A percentile compares a stretch with the other conserved stretches of the same genome.
Conservation (phyloP, 352 stramenopile species). For the Phytophthora nicotianae region DNA sequence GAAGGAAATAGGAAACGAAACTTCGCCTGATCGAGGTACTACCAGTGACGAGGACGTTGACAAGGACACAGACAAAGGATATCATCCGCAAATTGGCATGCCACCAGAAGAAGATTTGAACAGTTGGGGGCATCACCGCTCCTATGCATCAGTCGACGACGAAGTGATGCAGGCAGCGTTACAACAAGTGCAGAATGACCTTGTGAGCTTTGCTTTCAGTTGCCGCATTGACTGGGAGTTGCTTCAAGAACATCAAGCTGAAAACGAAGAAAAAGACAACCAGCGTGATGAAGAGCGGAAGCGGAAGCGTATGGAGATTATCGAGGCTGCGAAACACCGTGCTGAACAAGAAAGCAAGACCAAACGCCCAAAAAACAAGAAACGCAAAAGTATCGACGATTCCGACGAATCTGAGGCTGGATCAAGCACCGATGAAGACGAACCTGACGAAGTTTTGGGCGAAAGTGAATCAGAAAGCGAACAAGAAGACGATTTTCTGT, state of each 20-base stretch:
- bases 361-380: conserved; percentile 37
- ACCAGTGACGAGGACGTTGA: conserved; percentile 19
- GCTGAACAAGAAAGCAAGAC: conserved; percentile 36
- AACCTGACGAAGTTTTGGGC: conserved; percentile 32
- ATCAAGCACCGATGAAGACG: conserved; percentile 42
- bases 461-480: conserved; percentile 38
- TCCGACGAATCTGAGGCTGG: conserved; percentile 59
- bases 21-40: conserved; percentile 12
- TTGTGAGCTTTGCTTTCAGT: conserved; percentile 96
- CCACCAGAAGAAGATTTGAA: conserved; percentile 98
- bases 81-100: conserved; percentile 90
- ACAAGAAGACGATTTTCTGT: conserved; percentile 24
- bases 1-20: conserved; percentile 25
- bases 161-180: conserved; percentile 94
- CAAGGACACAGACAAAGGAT: conserved; percentile 50
- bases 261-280: conserved; percentile 78
- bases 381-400: conserved; percentile 39
- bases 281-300: conserved; percentile 79
- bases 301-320: conserved; percentile 69
- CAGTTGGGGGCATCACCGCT: conserved; percentile 96
- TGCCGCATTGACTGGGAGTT: conserved; percentile 96
- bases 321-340: conserved; percentile 46
- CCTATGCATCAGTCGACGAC: conserved; percentile 96
- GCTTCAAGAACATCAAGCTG: conserved; percentile 87
- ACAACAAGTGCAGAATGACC: conserved; percentile 48